Percentiles rank a stretch among this genome's conserved stretches.
Conservation (phyloP, 306 rosid species). For the Datisca glomerata region DNA sequence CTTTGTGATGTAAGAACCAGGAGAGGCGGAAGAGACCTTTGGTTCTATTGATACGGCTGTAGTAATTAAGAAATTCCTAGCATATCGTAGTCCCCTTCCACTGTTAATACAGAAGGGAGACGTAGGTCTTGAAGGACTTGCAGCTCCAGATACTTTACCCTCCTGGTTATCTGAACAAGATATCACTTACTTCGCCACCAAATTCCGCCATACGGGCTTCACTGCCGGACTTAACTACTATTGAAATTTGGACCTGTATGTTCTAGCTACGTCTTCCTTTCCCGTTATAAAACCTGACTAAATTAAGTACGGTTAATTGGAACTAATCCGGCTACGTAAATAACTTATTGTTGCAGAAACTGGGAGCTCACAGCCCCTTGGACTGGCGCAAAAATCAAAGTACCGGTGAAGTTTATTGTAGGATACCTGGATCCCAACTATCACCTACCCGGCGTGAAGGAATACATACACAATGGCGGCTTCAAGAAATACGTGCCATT, state of each 20-base stretch:
- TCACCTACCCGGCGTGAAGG: constrained; percentile 12
- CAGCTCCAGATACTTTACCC: constrained; percentile 10
- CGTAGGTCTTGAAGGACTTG: constrained; percentile 4
- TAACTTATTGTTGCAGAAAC: constrained; percentile 3
- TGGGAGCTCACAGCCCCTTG: constrained; percentile 26
- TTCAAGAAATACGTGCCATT: constrained; percentile 13
- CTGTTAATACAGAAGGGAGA: constrained; percentile 14
- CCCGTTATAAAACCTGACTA: too few species aligned
- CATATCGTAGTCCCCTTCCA: constrained; percentile 9
- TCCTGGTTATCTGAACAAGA: constrained; percentile 17
- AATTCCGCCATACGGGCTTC: constrained; percentile 15
- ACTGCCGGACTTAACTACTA: constrained; percentile 17
- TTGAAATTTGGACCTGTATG: constrained; percentile 8
- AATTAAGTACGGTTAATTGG: too few species aligned
- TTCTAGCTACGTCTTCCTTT: background rate
- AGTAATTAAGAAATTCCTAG: constrained; percentile 10
- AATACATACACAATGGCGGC: constrained; percentile 16
- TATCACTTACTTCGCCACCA: constrained; percentile 9
- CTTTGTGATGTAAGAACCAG: constrained; percentile 8
- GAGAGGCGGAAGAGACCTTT: constrained; percentile 10
- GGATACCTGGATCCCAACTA: constrained; percentile 16
- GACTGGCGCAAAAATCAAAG: constrained; percentile 15
- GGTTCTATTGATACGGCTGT: constrained; percentile 1
- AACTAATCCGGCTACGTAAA: too few species aligned
- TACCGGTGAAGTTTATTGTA: constrained; percentile 14